A percentile compares a stretch with the other conserved stretches of the same genome.
Evolutionary conservation across 148 eudicot species (phyloP).

Genomic region (Linanthus parryae): DNA sequence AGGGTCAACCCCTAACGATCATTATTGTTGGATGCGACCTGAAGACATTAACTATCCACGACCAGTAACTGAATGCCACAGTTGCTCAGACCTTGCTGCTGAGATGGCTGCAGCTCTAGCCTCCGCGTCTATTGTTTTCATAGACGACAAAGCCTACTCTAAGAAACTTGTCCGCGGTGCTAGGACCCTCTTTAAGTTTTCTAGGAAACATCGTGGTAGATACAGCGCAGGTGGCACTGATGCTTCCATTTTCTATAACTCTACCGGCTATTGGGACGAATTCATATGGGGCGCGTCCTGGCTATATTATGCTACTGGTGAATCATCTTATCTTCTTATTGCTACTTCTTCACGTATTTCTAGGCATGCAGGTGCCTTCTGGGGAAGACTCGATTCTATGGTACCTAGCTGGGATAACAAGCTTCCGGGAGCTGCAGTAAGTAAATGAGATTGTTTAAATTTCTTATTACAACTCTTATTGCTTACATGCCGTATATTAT

Average conservation of each 20-base stretch:
- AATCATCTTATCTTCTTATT: slow-evolving; percentile 51
- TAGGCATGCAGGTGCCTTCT: slow-evolving; percentile 87
- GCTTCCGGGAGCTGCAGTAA: slow-evolving; percentile 88
- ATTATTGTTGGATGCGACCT: slow-evolving; percentile 86
- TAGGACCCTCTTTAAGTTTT: slow-evolving; percentile 52
- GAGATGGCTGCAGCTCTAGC: slow-evolving; percentile 93
- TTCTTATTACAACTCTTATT: background rate
- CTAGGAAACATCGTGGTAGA: slow-evolving; percentile 62
- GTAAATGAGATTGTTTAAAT: background rate
- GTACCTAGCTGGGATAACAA: slow-evolving; percentile 91
- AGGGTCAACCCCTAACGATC: slow-evolving; percentile 35
- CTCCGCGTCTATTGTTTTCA: slow-evolving; percentile 85
- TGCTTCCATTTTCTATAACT: slow-evolving; percentile 22
- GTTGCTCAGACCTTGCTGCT: slow-evolving; percentile 78
- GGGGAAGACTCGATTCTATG: slow-evolving; percentile 73
- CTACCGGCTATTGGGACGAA: background rate
- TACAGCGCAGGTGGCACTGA: slow-evolving; percentile 61
- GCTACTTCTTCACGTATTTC: slow-evolving; percentile 62
- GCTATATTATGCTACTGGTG: background rate
- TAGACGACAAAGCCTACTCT: slow-evolving; percentile 79
- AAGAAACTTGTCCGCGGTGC: slow-evolving; percentile 89
- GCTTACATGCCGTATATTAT: background rate
- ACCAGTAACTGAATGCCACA: slow-evolving; percentile 41
- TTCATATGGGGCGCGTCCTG: background rate
- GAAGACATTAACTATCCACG: slow-evolving; percentile 76